Evolutionary conservation across 306 rosid genomes (phyloP).

Genomic region (Hylodesmum podocarpum): DNA sequence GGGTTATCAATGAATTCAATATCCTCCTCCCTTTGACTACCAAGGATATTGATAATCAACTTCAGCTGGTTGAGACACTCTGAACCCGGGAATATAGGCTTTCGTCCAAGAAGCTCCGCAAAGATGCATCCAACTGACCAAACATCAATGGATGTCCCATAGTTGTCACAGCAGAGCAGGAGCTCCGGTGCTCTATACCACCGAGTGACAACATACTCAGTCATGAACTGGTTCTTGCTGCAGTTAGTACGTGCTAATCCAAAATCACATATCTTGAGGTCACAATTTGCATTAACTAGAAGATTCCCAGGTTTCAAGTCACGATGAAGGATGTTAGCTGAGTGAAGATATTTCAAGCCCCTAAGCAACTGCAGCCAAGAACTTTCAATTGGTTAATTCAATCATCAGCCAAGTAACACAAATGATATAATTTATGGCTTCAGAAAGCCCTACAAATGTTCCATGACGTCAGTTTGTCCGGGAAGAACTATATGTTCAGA

Average conservation of each 20-base stretch:
- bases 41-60: constrained; percentile 76
- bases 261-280: constrained; percentile 91
- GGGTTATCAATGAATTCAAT: constrained; percentile 83
- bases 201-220: constrained; percentile 94
- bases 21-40: constrained; percentile 93
- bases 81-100: constrained; percentile 84
- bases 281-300: constrained; percentile 89
- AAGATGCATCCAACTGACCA: constrained; percentile 98
- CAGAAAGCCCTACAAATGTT: neutral
- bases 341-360: constrained; percentile 90
- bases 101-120: constrained; percentile 89
- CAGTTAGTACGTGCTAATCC: constrained; percentile 87
- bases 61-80: constrained; percentile 91
- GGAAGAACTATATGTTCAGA: neutral
- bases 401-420: constrained; percentile 20
- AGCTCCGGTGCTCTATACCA: constrained; percentile 98
- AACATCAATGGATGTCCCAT: constrained; percentile 85
- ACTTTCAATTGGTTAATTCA: constrained; percentile 35
- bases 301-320: constrained; percentile 98
- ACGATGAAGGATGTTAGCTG: constrained; percentile 94
- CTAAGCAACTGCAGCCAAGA: constrained; percentile 72
- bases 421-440: neutral
- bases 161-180: constrained; percentile 91
- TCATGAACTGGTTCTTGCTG: constrained; percentile 87
- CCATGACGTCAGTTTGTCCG: neutral